phyloP scores from a whole-genome alignment of 2,329 filamentous ascomycete genomes.

The Calycina marina region DNA sequence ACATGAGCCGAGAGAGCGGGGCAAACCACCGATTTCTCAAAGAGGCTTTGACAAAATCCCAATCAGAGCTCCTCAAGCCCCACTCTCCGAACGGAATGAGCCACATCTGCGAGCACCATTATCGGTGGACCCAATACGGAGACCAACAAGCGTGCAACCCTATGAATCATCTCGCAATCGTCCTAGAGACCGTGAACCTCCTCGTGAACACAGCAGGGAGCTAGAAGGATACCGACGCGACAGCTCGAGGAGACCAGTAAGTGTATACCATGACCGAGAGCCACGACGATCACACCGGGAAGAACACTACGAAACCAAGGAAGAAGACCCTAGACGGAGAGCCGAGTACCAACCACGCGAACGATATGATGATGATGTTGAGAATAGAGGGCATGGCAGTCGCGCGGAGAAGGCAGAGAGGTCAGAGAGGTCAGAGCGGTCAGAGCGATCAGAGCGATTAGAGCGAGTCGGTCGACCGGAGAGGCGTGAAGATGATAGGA shows the following conservation, averaged over 20 bases:
- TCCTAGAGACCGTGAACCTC: background rate
- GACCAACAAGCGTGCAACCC: conserved; percentile 14
- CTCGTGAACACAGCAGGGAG: too few relatives aligned
- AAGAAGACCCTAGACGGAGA: conserved; percentile 15
- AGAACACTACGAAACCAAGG: conserved; percentile 20
- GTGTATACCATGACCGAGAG: conserved; percentile 17
- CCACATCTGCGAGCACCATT: conserved; percentile 3
- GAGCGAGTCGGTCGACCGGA: conserved; percentile 7
- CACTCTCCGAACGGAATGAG: background rate
- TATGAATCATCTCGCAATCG: conserved; percentile 8
- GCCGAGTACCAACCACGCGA: conserved; percentile 13
- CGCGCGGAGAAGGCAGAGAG: conserved; percentile 6
- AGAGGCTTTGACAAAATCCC: conserved; percentile 54
- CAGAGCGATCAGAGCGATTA: conserved; percentile 8
- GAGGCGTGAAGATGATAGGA: conserved; percentile 8
- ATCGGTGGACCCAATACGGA: conserved; percentile 18
- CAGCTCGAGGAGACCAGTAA: conserved; percentile 11
- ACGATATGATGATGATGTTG: conserved; percentile 18
- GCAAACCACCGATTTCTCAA: conserved; percentile 54
- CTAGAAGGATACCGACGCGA: background rate
- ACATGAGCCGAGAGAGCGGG: conserved; percentile 27
- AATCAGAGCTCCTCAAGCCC: background rate
- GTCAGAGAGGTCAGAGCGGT: conserved; percentile 3
- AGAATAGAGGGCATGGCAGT: conserved; percentile 17
- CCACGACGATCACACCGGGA: conserved; percentile 14